phyloP scores from a whole-genome alignment of 192 early-diverging fungal species.

The Glomus cerebriforme region DNA sequence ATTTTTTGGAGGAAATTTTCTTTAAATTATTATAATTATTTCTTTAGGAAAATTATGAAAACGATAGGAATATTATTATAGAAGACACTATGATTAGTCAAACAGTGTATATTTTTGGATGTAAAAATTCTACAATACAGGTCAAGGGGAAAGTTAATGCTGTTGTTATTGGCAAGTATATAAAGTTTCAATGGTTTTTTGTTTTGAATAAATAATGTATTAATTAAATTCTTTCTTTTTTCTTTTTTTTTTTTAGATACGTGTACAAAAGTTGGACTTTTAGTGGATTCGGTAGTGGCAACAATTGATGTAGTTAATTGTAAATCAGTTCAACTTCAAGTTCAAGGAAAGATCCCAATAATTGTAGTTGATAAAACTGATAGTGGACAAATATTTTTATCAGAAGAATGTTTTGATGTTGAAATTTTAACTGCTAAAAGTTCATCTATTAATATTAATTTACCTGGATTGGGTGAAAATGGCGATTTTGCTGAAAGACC shows the following conservation, averaged over 20 bases:
- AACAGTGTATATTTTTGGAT: conserved; percentile 93
- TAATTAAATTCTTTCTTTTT: background rate
- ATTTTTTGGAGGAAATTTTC: background rate
- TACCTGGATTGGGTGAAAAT: conserved; percentile 55
- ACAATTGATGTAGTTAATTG: conserved; percentile 90
- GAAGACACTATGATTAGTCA: conserved; percentile 83
- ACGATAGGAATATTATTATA: conserved; percentile 72
- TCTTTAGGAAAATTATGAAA: conserved; percentile 76
- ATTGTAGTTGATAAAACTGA: conserved; percentile 92
- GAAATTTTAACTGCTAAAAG: conserved; percentile 95
- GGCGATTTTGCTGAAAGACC: conserved; percentile 81
- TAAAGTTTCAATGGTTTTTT: background rate
- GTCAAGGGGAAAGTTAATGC: conserved; percentile 93
- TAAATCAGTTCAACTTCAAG: conserved; percentile 84
- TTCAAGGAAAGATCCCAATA: conserved; percentile 80
- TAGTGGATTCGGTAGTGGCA: conserved; percentile 82
- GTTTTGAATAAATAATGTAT: background rate
- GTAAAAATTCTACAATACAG: conserved; percentile 86
- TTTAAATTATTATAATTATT: no score
- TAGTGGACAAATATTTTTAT: conserved; percentile 88
- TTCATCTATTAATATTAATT: conserved; percentile 87
- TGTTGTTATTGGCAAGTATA: conserved; percentile 72
- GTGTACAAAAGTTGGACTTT: conserved; percentile 87
- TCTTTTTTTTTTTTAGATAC: conserved; percentile 53
- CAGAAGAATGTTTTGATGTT: conserved; percentile 68